These are phyloP conservation scores for Lojkania enalia DNA, from an alignment of 2,329 filamentous ascomycete species.

Conservation along the genomic window DNA sequence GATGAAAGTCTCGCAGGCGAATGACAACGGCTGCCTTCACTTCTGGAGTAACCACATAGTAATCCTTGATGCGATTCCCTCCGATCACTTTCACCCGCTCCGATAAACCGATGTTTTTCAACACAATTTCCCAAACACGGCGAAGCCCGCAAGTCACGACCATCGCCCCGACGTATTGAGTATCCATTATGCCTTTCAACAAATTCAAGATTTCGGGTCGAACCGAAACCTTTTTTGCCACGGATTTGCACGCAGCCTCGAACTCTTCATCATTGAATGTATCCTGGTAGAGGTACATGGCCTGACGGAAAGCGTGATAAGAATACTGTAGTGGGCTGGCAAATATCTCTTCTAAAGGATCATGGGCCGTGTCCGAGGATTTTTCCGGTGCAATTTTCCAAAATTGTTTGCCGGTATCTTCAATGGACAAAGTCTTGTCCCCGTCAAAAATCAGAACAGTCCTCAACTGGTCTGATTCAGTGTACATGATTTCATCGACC, in stretches of 20 bases:
- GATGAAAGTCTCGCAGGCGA: constrained; percentile 41
- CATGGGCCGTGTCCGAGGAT: constrained; percentile 7
- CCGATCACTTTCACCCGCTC: constrained; percentile 57
- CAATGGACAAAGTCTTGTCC: constrained; percentile 58
- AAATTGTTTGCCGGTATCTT: constrained; percentile 58
- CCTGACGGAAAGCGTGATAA: constrained; percentile 60
- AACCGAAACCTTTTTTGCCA: constrained; percentile 50
- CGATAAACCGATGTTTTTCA: constrained; percentile 50
- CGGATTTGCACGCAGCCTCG: constrained; percentile 49
- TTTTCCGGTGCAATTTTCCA: constrained; percentile 44
- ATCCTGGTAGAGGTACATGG: constrained; percentile 58
- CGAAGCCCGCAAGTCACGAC: constrained; percentile 61
- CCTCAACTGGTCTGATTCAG: constrained; percentile 28
- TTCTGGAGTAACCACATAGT: constrained; percentile 55
- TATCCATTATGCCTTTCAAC: constrained; percentile 37
- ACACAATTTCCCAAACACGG: constrained; percentile 59
- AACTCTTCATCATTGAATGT: constrained; percentile 45
- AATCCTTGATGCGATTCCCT: constrained; percentile 52
- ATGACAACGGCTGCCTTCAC: constrained; percentile 56
- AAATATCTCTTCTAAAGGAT: constrained; percentile 53
- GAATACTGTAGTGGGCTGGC: constrained; percentile 53
- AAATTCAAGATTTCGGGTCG: constrained; percentile 55
- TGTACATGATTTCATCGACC: constrained; percentile 42
- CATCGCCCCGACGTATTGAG: constrained; percentile 50
- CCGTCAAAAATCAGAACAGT: constrained; percentile 61